These are phyloP conservation scores for Monotropa hypopitys DNA, from an alignment of 179 eudicot genomes.

Conservation along the genomic window DNA sequence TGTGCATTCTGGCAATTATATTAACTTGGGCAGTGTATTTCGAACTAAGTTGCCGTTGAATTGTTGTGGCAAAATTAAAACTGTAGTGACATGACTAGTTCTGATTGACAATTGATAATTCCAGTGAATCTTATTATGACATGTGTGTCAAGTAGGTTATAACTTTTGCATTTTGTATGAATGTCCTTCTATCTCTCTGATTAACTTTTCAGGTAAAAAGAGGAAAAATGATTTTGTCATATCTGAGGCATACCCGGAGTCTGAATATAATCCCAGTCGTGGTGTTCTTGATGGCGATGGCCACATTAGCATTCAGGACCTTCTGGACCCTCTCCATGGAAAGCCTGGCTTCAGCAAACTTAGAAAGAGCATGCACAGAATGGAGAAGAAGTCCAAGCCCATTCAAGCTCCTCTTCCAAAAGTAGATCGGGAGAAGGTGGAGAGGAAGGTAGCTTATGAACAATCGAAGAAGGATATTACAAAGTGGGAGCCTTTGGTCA, in stretches of 20 bases:
- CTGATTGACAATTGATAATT: background rate
- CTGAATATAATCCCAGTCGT: slow-evolving; percentile 72
- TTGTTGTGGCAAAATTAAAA: background rate
- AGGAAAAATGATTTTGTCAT: slow-evolving; percentile 34
- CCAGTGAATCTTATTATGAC: background rate
- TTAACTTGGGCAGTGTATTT: background rate
- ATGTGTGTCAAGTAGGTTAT: background rate
- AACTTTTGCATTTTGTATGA: background rate
- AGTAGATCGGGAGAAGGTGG: slow-evolving; percentile 53
- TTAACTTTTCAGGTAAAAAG: slow-evolving; percentile 45
- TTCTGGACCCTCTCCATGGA: slow-evolving; percentile 59
- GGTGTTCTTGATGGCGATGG: slow-evolving; percentile 60
- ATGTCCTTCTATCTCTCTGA: background rate
- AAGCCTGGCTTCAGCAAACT: slow-evolving; percentile 46
- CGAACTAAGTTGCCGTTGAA: background rate
- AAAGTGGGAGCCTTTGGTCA: slow-evolving; percentile 63
- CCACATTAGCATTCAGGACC: slow-evolving; percentile 57
- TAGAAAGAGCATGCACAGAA: slow-evolving; percentile 33
- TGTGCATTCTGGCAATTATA: background rate
- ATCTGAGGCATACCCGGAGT: slow-evolving; percentile 81
- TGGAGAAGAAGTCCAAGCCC: slow-evolving; percentile 40
- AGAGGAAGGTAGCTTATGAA: slow-evolving; percentile 54
- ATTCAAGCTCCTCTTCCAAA: slow-evolving; percentile 66
- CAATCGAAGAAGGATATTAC: slow-evolving; percentile 45
- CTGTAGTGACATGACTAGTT: background rate